These are phyloP conservation scores for Candida manassasensis DNA, from an alignment of 805 yeast genomes.

Conservation along the genomic window DNA sequence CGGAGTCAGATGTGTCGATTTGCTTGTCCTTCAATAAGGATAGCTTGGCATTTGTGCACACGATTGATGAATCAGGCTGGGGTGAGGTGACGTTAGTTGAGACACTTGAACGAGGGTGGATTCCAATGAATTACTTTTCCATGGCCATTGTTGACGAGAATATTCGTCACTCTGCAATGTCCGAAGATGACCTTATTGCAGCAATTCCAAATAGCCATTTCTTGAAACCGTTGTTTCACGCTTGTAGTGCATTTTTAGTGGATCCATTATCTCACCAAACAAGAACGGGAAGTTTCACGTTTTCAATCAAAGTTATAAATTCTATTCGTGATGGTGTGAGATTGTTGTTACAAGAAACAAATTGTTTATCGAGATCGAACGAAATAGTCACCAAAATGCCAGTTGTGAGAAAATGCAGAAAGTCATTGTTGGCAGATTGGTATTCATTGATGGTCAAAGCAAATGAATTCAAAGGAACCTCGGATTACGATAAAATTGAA, in stretches of 20 bases:
- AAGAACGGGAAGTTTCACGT: slow-evolving; percentile 41
- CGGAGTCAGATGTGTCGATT: slow-evolving; percentile 62
- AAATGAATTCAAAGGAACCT: slow-evolving; percentile 65
- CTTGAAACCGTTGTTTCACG: slow-evolving; percentile 49
- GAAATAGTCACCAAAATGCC: slow-evolving; percentile 63
- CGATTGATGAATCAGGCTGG: slow-evolving; percentile 81
- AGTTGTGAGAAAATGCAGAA: slow-evolving; percentile 57
- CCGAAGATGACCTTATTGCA: slow-evolving; percentile 29
- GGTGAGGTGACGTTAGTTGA: slow-evolving; percentile 75
- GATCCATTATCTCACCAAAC: slow-evolving; percentile 54
- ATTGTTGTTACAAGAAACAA: slow-evolving; percentile 56
- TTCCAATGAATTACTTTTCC: slow-evolving; percentile 75
- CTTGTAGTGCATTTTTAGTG: slow-evolving; percentile 62
- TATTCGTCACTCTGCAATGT: slow-evolving; percentile 8
- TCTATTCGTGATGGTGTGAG: slow-evolving; percentile 72
- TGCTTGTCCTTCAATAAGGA: slow-evolving; percentile 67
- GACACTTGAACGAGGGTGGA: slow-evolving; percentile 71
- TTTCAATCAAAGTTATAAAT: slow-evolving; percentile 55
- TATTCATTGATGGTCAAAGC: slow-evolving; percentile 73
- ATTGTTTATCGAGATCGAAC: slow-evolving; percentile 71
- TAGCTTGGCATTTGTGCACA: slow-evolving; percentile 73
- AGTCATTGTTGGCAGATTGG: slow-evolving; percentile 74
- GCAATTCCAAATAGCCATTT: slow-evolving; percentile 42
- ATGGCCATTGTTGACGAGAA: slow-evolving; percentile 36
- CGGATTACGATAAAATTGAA: slow-evolving; percentile 53